Base-by-base conservation (phyloP, 495 filamentous ascomycete species). In the Penicillium malachiteum region DNA sequence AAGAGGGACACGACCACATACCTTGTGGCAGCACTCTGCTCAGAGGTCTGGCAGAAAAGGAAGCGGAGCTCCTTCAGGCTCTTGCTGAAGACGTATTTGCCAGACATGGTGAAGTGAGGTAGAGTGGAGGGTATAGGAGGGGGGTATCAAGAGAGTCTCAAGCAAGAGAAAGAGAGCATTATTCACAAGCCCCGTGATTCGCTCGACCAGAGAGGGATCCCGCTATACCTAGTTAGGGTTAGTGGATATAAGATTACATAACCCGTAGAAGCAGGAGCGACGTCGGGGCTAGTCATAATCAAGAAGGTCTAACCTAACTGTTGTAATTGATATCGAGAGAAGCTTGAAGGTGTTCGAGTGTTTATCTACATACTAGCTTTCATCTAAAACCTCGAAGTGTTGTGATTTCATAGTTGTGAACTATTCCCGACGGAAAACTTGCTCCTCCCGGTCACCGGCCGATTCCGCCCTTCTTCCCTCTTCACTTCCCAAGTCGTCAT, bases 61-160 rank as follows among this genome's bases (percentile, higher is more conserved):
- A 98, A 98, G 59, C 94, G 91, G 68, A 98, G 81, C 80, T 98
- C 94, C 82, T 93, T 97, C 67, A 98, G 78, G 54, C 81, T 72
- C 68, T 89, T 89, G 54, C 86, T 82, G 73, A 97, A 98, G 62
- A 84, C 89, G 73, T 96, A 97, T 81, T 94, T 96, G 72, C 81
- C 77, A 52, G 94, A 91, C 94, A 97, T 98, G 45, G 65, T 79
- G 71, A 50, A 16, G 41, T 46, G 43, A 26, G 14, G 43, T 46
- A 48, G 33, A 49, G 34, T 40, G 32, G 44, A 17, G 48, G 47
- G 42, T 55, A 17, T 35, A 34, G 33, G 48, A 33, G 58, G 58
- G 51, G 52, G 57, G 50, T 62, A 55, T 55, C 54, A 50, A 48
- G 50, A 17, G 54, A 54, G 39, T 44, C 39, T 44, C 42, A 38